Evolutionary conservation across 371 early-diverging fungal genomes (phyloP).

Genomic region (Cokeromyces recurvatus): DNA sequence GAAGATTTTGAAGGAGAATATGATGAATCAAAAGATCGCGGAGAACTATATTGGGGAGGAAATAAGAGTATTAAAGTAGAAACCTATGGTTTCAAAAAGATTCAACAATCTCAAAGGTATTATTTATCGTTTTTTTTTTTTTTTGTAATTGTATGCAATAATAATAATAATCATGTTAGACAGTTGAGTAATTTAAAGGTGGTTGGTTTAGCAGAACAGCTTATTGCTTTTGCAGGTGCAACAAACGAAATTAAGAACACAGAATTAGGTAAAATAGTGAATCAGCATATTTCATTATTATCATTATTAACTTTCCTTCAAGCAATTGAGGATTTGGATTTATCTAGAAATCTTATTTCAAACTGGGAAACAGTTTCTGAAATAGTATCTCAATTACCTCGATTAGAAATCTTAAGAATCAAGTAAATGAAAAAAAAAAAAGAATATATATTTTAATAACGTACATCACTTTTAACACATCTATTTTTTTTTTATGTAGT

Average conservation of each 20-base stretch:
- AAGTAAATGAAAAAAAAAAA: conserved; percentile 36
- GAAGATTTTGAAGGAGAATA: conserved; percentile 11
- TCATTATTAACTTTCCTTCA: conserved; percentile 3
- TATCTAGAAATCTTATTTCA: conserved; percentile 63
- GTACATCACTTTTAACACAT: no score
- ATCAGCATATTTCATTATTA: neutral
- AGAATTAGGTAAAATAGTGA: conserved; percentile 14
- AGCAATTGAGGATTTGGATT: conserved; percentile 67
- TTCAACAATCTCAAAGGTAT: conserved; percentile 52
- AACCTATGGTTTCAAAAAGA: conserved; percentile 76
- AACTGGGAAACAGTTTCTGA: conserved; percentile 59
- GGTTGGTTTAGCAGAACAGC: conserved; percentile 49
- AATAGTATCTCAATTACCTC: conserved; percentile 53
- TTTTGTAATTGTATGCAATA: no score
- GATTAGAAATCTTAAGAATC: conserved; percentile 58
- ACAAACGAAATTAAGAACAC: conserved; percentile 16
- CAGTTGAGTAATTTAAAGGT: conserved; percentile 42
- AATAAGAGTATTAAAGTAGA: conserved; percentile 62
- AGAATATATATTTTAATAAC: neutral
- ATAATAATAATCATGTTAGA: conserved; percentile 21
- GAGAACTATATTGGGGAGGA: conserved; percentile 41
- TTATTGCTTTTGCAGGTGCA: conserved; percentile 30
- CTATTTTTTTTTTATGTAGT: no score
- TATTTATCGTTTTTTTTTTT: neutral
- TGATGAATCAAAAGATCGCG: conserved; percentile 27